phyloP scores from a whole-genome alignment of 139 green algal species.

The Spirogloea muscicola region DNA sequence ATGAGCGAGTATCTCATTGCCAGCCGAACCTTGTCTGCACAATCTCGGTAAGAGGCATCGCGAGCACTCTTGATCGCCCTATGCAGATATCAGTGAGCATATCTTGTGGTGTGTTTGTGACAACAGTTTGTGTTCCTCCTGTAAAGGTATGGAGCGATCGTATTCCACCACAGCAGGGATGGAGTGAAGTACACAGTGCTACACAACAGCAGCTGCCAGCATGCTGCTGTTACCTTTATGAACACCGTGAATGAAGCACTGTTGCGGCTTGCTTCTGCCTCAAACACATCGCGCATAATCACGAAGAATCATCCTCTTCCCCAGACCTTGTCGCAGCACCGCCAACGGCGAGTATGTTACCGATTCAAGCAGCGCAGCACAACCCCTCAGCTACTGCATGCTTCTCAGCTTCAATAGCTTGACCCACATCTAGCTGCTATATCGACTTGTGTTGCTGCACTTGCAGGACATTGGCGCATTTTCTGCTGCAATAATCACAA shows the following conservation, averaged over 20 bases:
- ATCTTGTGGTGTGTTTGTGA: too few relatives aligned
- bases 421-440: too few relatives aligned
- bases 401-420: too few relatives aligned
- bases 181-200: not conserved
- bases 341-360: too few relatives aligned
- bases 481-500: too few relatives aligned
- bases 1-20: constrained; percentile 10
- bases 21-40: not conserved
- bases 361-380: too few relatives aligned
- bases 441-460: too few relatives aligned
- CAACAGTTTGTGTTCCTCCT: too few relatives aligned
- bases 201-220: not conserved
- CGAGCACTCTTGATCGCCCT: not conserved
- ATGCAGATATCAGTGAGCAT: too few relatives aligned
- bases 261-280: not conserved
- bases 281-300: not conserved
- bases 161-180: not conserved
- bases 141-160: constrained; percentile 1
- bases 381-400: too few relatives aligned
- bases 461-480: too few relatives aligned
- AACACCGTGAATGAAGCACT: constrained; percentile 3
- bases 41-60: too few relatives aligned
- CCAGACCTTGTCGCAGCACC: not conserved
- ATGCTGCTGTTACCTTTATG: not conserved
- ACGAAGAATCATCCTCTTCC: constrained; percentile 5